Evolutionary conservation across 1,284 basidiomycete species (phyloP).

Genomic region (Sporisorium graminicola): DNA sequence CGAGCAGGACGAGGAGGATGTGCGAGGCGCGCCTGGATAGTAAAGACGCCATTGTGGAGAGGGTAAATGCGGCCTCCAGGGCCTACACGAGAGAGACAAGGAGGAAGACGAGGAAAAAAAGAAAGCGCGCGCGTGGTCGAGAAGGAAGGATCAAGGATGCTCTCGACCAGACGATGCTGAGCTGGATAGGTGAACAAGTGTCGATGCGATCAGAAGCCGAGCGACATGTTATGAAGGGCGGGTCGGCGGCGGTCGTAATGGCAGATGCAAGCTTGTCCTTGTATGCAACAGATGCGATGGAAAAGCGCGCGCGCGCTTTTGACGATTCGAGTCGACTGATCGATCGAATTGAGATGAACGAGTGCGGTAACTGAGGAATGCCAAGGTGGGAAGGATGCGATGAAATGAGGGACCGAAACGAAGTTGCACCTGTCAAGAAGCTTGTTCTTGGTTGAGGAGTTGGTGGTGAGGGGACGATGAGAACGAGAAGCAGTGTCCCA

Average conservation of each 20-base stretch:
- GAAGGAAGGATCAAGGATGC: neutral
- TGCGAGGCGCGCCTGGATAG: constrained; percentile 56
- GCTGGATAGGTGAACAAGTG: neutral
- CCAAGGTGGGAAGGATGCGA: too few relatives aligned
- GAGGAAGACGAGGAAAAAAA: neutral
- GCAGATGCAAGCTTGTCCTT: neutral
- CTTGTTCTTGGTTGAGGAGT: too few relatives aligned
- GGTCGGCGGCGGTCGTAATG: neutral
- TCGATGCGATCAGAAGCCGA: constrained; percentile 1
- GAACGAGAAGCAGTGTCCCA: too few relatives aligned
- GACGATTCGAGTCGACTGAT: neutral
- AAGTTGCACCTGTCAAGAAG: too few relatives aligned
- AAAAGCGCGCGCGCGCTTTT: neutral
- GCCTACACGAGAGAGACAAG: constrained; percentile 3
- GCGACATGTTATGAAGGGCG: neutral
- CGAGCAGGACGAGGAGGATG: constrained; percentile 79
- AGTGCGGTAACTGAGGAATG: neutral
- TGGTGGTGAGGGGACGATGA: too few relatives aligned
- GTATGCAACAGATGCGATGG: neutral
- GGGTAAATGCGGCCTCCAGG: neutral
- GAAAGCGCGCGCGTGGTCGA: neutral
- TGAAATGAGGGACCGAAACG: too few relatives aligned
- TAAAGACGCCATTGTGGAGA: constrained; percentile 41
- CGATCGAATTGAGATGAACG: neutral
- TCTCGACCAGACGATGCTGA: neutral